Evolutionary conservation across 2,329 filamentous ascomycete genomes (phyloP), one percentile per base, ranked within the genome.

Genomic region (Fusarium nodosum): DNA sequence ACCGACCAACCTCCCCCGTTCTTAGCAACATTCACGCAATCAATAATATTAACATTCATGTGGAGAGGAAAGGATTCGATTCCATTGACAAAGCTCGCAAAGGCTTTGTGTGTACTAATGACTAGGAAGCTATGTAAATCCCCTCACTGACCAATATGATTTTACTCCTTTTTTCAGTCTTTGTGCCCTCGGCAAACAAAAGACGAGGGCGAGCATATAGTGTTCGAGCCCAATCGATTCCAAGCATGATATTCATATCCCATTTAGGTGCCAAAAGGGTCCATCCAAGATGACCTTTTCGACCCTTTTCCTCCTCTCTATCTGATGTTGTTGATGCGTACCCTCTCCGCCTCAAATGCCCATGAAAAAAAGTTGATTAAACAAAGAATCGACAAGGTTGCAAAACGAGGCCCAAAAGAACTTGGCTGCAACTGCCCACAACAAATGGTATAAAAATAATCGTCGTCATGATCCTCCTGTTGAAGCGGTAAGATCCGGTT

Each of bases 361-460:
- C 60, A 64, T 60, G 47, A 66, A 64, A 66, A 66, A 64, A 66
- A 60, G 50, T 69, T 73, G 68, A 74, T 70, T 71, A 74, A 74
- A 73, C 63, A 72, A 71, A 64, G 71, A 76, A 68, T 71, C 45
- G 71, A 76, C 65, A 75, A 75, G 52, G 64, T 73, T 71, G 72
- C 69, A 69, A 72, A 70, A 72, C 58, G 39, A 56, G 62, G 58
- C 63, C 47, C 15, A 33, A 65, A 51, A 45, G 28, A 54, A 13
- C 13, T 56, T 53, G 63, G 54, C 56, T 46, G 58, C 61, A 57
- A 67, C 63, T 54, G 52, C 60, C 68, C 68, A 68, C 36, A 45
- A 53, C 39, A 45, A 53, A 69, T 64, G 61, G 57, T 51, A 69
- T 66, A 57, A 62, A 52, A 47, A 55, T 60, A 44, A 66, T 61